phyloP scores from a whole-genome alignment of 805 yeast genomes.

The Blastobotrys attinorum region DNA sequence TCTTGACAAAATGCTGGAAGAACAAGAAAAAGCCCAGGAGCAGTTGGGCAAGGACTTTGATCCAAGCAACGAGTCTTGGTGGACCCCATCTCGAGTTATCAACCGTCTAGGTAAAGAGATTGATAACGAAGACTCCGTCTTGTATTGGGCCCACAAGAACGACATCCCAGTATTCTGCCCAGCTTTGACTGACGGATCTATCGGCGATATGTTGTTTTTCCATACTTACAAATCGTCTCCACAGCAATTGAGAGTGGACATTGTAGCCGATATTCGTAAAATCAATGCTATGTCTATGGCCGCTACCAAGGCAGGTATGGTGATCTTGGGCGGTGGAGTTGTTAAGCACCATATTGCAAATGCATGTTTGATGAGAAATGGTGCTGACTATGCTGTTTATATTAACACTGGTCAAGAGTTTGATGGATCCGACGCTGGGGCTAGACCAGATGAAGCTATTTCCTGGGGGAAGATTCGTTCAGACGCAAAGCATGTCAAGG shows the following conservation, averaged over 20 bases:
- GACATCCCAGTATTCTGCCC: conserved; percentile 96
- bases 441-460: conserved; percentile 97
- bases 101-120: conserved; percentile 94
- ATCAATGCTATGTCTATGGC: conserved; percentile 94
- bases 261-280: conserved; percentile 86
- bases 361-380: conserved; percentile 98
- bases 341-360: conserved; percentile 96
- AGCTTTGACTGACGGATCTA: conserved; percentile 94
- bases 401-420: conserved; percentile 98
- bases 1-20: conserved; percentile 77
- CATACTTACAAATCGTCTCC: conserved; percentile 96
- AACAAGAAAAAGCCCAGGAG: conserved; percentile 58
- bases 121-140: conserved; percentile 84
- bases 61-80: conserved; percentile 53
- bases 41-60: conserved; percentile 44
- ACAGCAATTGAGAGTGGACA: conserved; percentile 78
- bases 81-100: conserved; percentile 93
- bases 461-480: conserved; percentile 99
- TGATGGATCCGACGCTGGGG: conserved; percentile 99
- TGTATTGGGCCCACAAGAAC: conserved; percentile 98
- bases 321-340: conserved; percentile 92
- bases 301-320: conserved; percentile 91
- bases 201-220: conserved; percentile 98
- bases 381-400: conserved; percentile 96
- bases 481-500: conserved; percentile 85